These are phyloP conservation scores for Conoideocrella luteorostrata DNA, from an alignment of 2,329 filamentous ascomycete genomes.

Conservation along the genomic window DNA sequence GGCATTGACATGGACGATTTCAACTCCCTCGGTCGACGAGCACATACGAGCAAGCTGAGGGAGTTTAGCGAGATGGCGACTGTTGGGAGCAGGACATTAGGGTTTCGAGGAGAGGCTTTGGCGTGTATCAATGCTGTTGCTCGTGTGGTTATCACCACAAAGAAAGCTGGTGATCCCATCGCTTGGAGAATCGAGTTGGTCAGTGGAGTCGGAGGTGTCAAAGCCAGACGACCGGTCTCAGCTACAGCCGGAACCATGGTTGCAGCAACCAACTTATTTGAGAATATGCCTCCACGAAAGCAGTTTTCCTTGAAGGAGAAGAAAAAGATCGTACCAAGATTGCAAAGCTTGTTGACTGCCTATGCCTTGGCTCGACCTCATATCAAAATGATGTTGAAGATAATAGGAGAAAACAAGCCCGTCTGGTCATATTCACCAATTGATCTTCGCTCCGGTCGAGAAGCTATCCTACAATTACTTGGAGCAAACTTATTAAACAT, in stretches of 20 bases:
- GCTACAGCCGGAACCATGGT: conserved; percentile 66
- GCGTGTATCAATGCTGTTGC: conserved; percentile 58
- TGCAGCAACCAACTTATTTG: conserved; percentile 52
- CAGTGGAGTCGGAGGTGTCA: conserved; percentile 23
- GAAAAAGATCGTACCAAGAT: conserved; percentile 46
- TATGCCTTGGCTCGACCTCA: conserved; percentile 61
- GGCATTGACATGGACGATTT: conserved; percentile 62
- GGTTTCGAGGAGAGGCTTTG: conserved; percentile 70
- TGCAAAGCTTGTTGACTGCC: conserved; percentile 54
- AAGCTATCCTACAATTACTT: conserved; percentile 57
- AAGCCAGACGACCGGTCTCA: conserved; percentile 29
- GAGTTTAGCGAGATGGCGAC: conserved; percentile 54
- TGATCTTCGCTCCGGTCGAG: conserved; percentile 39
- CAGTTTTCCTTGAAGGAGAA: conserved; percentile 52
- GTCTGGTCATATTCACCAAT: conserved; percentile 58
- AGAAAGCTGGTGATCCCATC: conserved; percentile 52
- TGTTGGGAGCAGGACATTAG: conserved; percentile 55
- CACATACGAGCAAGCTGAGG: conserved; percentile 68
- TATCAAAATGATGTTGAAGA: conserved; percentile 54
- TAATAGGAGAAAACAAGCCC: conserved; percentile 47
- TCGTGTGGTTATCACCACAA: conserved; percentile 56
- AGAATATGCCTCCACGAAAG: conserved; percentile 55
- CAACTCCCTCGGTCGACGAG: conserved; percentile 53
- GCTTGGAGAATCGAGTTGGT: conserved; percentile 44
- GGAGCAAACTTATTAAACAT: conserved; percentile 49